Base-by-base conservation (phyloP, 768 basidiomycete genomes). In the Candolleomyces aberdarensis region DNA sequence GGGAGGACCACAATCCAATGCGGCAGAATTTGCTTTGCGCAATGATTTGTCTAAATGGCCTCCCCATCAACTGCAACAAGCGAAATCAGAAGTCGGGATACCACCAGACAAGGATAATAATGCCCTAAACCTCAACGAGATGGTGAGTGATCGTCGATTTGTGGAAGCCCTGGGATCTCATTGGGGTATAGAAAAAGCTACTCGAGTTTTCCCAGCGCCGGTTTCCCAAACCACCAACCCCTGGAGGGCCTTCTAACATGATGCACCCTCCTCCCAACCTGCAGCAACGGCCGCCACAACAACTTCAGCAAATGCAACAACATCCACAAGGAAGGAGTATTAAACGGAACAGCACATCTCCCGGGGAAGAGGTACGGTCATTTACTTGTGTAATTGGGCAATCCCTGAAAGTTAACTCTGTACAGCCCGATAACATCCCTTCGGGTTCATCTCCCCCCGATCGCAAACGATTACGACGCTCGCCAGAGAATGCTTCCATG, bases 311-410 rank as follows among this genome's bases (percentile, higher is more conserved):
- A 59, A 75, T 74, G 56, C 72, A 66, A 53, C 63, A 67, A 53
- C 66, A 65, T 51, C 64, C 69, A 56, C 72, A 64, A 40, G 73
- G 67, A 56, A 72, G 70, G 39, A 64, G 67, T 51, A 74, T 72
- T 20, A 85, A 86, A 65, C 78, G 86, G 63, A 85, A 74, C 63
- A 87, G 84, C 68, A 86, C 83, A 11, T 85, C 85, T 6, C 86
- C 86, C 6, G 81, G 79, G 40, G 86, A 86, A 71, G 86, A 86
- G 67, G 85, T 86, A 64, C 64, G 63, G 59, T 19, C 26, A 32
- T 57, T 32, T 17, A 19, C 61, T 56, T 46, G 14, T 9, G 11
- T 58, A 49, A 55, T 52, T 20, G 10, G 32, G 47, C 60, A n/a
- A 61, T 44, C 57, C 53, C 51, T 29, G 44, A 51, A 59, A 51